Evolutionary conservation across 2,329 filamentous ascomycete species (phyloP), one percentile per base, ranked within the genome.

Genomic region (Nannizziopsis barbatae): DNA sequence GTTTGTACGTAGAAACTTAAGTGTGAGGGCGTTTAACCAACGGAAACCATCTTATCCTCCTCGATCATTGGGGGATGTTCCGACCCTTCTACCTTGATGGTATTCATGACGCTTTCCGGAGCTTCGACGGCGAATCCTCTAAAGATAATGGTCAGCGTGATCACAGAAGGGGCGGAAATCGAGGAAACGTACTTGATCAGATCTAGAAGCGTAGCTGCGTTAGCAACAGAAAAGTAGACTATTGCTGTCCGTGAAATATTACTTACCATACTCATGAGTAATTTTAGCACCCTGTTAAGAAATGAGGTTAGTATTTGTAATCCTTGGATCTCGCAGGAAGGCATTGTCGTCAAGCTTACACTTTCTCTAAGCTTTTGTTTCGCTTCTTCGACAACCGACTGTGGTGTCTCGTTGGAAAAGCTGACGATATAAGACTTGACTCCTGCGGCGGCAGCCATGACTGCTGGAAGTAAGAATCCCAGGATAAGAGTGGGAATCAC

Each of bases 91-190:
- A 77, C 70, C 56, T 81, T 76, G 27, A 95, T 76, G 4, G 73
- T 74, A 51, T 86, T 74, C 49, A 94, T 72, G 15, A 80, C 75
- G 57, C 80, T 79, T 50, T 78, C 77, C 1, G 86, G 80, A 31
- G 83, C 81, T 54, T 83, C 79, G 45, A 83, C 84, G 30, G 86
- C 79, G 63, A 93, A 92, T 41, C 83, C 86, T 70, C 85, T 92
- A 52, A 10, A 37, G 51, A 51, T n/a, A 56, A 27, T 8, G 49
- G 53, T 55, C 32, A 55, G 50, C 42, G 43, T 42, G 14, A 12
- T 40, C 15, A n/a, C 17, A 12, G 27, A 35, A 33, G 15, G 9
- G 35, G 11, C 45, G 5, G 5, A 8, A 45, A 10, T 27, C 32
- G 52, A 50, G 32, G 14, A 12, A 4, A 50, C 58, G 48, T 68